Base-by-base conservation (phyloP, 768 basidiomycete species). In the Boletus vermiculosoides region DNA sequence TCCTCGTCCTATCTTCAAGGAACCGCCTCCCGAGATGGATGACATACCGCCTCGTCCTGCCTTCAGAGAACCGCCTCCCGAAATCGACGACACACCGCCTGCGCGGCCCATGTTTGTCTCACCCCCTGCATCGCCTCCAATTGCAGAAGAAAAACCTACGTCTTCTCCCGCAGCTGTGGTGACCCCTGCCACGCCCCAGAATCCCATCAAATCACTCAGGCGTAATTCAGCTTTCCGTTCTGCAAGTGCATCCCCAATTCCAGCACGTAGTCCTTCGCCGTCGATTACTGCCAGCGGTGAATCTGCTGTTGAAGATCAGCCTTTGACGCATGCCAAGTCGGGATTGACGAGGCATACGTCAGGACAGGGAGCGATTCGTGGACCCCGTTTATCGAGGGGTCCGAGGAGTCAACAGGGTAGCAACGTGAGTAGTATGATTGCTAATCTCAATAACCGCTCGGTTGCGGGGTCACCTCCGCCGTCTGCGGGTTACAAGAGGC, bases 61-160 rank as follows among this genome's bases (percentile, higher is more conserved):
- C 0, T 89, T 87, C 71, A 87, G 77, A 64, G 84, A 85, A 52
- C 87, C 86, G 9, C 81, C 83, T 25, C 83, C 83, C 4, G 87
- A 87, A 71, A 60, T 71, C 25, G 82, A 83, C 50, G 78, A 82
- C 40, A 66, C 31, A 23, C 51, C 42, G 46, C 67, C 39, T 54
- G 36, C 34, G 7, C 65, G 61, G 18, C 59, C 61, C 34, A 46
- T 48, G n/a, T 62, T 63, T 62, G 50, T 65, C 59, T 54, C 59
- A 30, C 59, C 64, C 40, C 63, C 63, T 28, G 33, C 61, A 45
- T 71, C 70, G 9, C 71, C 72, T 40, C 67, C 63, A 10, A 36
- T 55, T 9, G 44, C 51, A 37, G 66, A 71, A 40, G 71, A 63
- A 62, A 67, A 62, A 40, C 34, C 56, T 0, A 16, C 37, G 3